phyloP scores from a whole-genome alignment of 768 basidiomycete species.

The Auriscalpium vulgare region DNA sequence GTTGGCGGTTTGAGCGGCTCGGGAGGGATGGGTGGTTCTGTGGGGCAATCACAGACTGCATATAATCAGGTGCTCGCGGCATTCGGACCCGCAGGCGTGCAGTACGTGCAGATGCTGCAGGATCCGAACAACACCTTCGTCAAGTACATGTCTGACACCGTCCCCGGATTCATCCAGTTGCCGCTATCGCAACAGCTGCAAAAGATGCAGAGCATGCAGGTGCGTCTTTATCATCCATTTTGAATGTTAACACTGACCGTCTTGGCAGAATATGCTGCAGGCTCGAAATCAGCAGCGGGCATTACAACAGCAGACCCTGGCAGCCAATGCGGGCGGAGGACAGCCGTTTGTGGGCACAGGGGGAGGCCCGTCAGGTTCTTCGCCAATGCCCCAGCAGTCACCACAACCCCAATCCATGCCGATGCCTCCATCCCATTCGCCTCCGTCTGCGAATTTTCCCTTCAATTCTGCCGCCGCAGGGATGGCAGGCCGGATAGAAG shows the following conservation, averaged over 20 bases:
- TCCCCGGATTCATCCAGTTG: constrained; percentile 11
- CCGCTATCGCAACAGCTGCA: constrained; percentile 1
- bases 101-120: constrained; percentile 11
- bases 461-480: constrained; percentile 9
- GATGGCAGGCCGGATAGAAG: background rate
- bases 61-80: background rate
- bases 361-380: background rate
- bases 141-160: constrained; percentile 12
- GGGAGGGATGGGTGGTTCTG: background rate
- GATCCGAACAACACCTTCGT: constrained; percentile 14
- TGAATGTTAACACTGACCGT: background rate
- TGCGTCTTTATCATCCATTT: background rate
- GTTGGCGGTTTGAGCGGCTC: background rate
- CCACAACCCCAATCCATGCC: background rate
- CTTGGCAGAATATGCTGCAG: background rate
- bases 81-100: constrained; percentile 7
- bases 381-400: constrained; percentile 7
- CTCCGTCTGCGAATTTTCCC: constrained; percentile 11
- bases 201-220: constrained; percentile 3
- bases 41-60: background rate
- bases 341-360: background rate
- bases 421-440: background rate
- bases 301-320: background rate
- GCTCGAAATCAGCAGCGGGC: background rate
- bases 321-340: background rate